Conservation (phyloP, 768 basidiomycete species). For the Kwoniella europaea region DNA sequence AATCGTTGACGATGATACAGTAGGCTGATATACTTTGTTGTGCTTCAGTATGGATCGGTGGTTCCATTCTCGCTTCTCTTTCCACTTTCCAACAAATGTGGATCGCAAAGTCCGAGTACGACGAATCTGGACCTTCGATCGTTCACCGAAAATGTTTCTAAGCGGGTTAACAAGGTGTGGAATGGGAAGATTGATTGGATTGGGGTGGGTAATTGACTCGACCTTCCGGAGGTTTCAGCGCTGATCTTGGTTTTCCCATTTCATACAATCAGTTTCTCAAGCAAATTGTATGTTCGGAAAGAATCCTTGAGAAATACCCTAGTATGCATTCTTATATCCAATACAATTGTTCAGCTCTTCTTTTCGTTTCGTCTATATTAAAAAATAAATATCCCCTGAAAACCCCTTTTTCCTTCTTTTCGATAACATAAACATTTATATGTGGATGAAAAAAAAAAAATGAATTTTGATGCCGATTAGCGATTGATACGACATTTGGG, state of each 20-base stretch:
- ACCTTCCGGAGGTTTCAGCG: no score
- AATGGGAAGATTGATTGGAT: constrained; percentile 4
- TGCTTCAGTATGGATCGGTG: constrained; percentile 85
- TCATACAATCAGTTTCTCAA: not conserved
- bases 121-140: constrained; percentile 63
- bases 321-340: not conserved
- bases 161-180: constrained; percentile 19
- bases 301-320: not conserved
- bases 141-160: constrained; percentile 60
- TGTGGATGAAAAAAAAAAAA: constrained; percentile 24
- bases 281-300: constrained; percentile 3
- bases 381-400: not conserved
- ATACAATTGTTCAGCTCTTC: not conserved
- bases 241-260: not conserved
- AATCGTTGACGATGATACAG: no score
- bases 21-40: constrained; percentile 51
- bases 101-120: constrained; percentile 77
- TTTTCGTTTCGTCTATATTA: no score
- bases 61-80: constrained; percentile 71
- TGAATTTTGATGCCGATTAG: constrained; percentile 25
- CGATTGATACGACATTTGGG: not conserved
- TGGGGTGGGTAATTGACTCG: constrained; percentile 2
- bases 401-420: constrained; percentile 3
- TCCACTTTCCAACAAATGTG: constrained; percentile 97
- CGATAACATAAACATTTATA: constrained; percentile 8